Evolutionary conservation across 2,329 filamentous ascomycete genomes (phyloP).

Genomic region (Calonectria fujianensis): DNA sequence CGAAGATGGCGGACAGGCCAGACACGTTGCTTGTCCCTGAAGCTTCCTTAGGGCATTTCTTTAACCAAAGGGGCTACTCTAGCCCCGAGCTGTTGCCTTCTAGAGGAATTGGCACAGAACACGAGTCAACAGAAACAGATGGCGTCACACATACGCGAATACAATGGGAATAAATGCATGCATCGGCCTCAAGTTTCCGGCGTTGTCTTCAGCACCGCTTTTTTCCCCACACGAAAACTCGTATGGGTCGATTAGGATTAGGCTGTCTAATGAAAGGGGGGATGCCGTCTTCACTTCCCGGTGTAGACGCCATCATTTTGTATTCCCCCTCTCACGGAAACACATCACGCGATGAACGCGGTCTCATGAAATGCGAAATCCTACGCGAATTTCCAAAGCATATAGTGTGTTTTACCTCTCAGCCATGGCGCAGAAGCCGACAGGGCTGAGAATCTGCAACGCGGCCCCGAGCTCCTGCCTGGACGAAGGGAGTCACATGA

Average conservation of each 20-base stretch:
- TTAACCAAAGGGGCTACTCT: neutral
- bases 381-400: neutral
- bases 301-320: neutral
- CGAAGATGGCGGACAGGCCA: neutral
- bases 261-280: neutral
- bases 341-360: neutral
- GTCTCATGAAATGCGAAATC: neutral
- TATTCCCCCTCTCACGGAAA: neutral
- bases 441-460: constrained; percentile 15
- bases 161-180: neutral
- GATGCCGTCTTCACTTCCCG: neutral
- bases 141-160: neutral
- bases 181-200: neutral
- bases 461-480: neutral
- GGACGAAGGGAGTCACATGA: neutral
- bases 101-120: neutral
- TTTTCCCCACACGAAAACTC: neutral
- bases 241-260: neutral
- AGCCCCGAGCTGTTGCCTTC: neutral
- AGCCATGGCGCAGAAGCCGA: constrained; percentile 2
- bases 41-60: neutral
- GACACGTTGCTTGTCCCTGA: neutral
- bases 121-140: neutral
- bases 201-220: neutral
- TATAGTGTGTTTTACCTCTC: neutral